Base-by-base conservation (phyloP, 495 filamentous ascomycete species). In the Friedmanniomyces endolithicus region DNA sequence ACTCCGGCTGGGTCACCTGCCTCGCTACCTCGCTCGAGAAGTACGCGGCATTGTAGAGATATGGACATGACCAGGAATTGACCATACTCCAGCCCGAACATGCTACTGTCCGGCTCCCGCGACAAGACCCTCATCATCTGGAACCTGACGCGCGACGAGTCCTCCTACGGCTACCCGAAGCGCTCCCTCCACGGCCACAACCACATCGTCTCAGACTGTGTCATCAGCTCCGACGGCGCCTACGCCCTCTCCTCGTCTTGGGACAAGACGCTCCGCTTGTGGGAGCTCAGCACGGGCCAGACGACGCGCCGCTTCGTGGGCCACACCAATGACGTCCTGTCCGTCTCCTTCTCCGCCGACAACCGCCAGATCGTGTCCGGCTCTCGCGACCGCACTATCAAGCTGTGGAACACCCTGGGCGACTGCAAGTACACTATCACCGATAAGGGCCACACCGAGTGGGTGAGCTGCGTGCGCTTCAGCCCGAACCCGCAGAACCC, bases 381-480 rank as follows among this genome's bases (percentile, higher is more conserved):
- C 57, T 97, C 92, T 44, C 88, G 92, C 69, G 92, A 99, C 77
- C 84, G 89, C 68, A 87, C 85, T 67, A 99, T 99, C 83, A 99
- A 97, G 86, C 83, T 99, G 63, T 99, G 92, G 92, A 99, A 99
- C 80, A 99, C 92, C 66, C 88, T 99, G 51, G 92, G 92, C 72
- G 92, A 99, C 81, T 99, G 92, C 88, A 99, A 99, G 81, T 99
- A 82, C 82, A 99, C 90, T 79, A 97, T 99, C 82, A 92, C 87
- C 75, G 92, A 99, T 68, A 97, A 99, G 83, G 92, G 94, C 67
- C 92, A 99, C 78, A 86, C 88, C 72, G 92, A 99, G 75, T 99
- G 92, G 92, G 94, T 96, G 58, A 95, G 89, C 57, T 97, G 94
- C 78, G 92, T 99, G 58, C 85, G 92, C 70, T 99, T 99, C 86